Percentiles rank a stretch among this genome's conserved stretches.
These are phyloP conservation scores for Erodium texanum DNA, from an alignment of 441 rosid genomes.

Conservation along the genomic window DNA sequence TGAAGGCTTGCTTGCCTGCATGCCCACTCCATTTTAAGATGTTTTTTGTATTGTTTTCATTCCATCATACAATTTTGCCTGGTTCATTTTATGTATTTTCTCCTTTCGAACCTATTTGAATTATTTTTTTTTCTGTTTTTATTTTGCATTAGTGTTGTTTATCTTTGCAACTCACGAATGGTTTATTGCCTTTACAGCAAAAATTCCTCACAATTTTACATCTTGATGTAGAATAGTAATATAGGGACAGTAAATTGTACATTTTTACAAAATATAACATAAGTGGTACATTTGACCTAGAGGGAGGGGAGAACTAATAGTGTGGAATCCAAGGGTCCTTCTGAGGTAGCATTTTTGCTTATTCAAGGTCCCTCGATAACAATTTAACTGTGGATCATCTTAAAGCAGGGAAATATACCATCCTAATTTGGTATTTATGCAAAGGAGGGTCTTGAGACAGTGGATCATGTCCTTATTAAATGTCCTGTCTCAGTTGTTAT, in stretches of 20 bases:
- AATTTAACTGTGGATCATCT: constrained; percentile 45
- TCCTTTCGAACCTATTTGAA: background rate
- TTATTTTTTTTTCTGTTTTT: too few relatives aligned
- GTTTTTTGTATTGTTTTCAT: too few relatives aligned
- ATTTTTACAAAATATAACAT: constrained; percentile 11
- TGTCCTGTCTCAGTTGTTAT: constrained; percentile 35
- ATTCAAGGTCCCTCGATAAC: constrained; percentile 27
- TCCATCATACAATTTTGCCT: background rate
- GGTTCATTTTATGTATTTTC: background rate
- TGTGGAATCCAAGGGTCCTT: constrained; percentile 29
- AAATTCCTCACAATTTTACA: background rate
- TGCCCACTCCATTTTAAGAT: too few relatives aligned
- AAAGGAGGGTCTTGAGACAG: constrained; percentile 50
- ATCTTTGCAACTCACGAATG: background rate
- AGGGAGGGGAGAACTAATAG: constrained; percentile 23
- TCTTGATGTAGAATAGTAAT: constrained; percentile 12
- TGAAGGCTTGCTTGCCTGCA: too few relatives aligned
- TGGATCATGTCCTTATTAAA: constrained; percentile 30
- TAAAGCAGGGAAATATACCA: constrained; percentile 48
- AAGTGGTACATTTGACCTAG: constrained; percentile 25
- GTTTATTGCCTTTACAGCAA: background rate
- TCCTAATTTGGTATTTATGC: constrained; percentile 38
- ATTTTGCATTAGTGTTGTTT: background rate
- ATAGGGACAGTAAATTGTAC: constrained; percentile 19
- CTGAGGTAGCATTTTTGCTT: constrained; percentile 24